Evolutionary conservation across 306 rosid genomes (phyloP).

Genomic region (Begonia fuchsioides): DNA sequence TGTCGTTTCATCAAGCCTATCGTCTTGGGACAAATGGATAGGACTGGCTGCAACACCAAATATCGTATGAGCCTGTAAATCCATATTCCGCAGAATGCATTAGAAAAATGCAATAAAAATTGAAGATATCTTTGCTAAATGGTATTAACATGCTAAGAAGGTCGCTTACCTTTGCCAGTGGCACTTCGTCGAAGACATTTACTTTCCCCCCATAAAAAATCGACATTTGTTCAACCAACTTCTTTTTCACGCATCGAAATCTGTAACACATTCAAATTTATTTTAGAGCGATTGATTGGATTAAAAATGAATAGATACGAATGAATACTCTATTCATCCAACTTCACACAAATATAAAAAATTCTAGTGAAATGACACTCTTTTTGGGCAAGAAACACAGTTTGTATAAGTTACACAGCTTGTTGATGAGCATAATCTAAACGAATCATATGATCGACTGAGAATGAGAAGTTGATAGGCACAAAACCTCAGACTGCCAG

Average conservation of each 20-base stretch:
- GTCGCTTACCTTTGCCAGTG: slow-evolving; percentile 60
- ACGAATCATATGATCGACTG: not conserved
- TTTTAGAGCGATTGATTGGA: not conserved
- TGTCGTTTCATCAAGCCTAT: slow-evolving; percentile 28
- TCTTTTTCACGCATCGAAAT: slow-evolving; percentile 36
- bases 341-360: not conserved
- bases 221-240: slow-evolving; percentile 62
- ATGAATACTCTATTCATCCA: not conserved
- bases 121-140: slow-evolving; percentile 24
- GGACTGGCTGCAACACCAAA: slow-evolving; percentile 87
- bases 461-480: not conserved
- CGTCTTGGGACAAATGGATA: slow-evolving; percentile 29
- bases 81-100: slow-evolving; percentile 27
- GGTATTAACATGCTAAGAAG: slow-evolving; percentile 1
- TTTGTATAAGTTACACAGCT: not conserved
- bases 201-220: slow-evolving; percentile 95
- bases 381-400: too few species aligned
- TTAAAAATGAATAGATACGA: not conserved
- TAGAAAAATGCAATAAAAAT: slow-evolving; percentile 14
- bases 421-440: not conserved
- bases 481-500: slow-evolving; percentile 43
- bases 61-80: slow-evolving; percentile 81
- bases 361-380: not conserved
- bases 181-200: slow-evolving; percentile 83
- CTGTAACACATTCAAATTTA: slow-evolving; percentile 23